Base-by-base conservation (phyloP, 179 eudicot species). In the Camellia oleifera region DNA sequence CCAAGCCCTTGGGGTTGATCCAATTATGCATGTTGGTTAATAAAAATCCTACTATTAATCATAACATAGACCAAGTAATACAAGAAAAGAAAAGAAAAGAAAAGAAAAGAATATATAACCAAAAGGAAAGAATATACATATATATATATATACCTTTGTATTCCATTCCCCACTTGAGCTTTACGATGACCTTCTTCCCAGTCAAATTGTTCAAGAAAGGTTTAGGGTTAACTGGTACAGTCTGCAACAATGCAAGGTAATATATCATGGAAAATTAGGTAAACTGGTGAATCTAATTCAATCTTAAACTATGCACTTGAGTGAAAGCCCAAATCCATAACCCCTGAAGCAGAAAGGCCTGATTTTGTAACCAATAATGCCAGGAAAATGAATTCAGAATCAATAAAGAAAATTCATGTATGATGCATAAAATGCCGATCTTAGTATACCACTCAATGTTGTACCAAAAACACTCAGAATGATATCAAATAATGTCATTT, bases 91-190 rank as follows among this genome's bases (percentile, higher is more conserved):
- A 20, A 20, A 20, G 23, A 20, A 20, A 20, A 20, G 23, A 20
- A 20, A 20, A 20, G 23, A 54, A 26, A 20, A 52, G 50, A 74
- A 58, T 2, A 11, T 17, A 20, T 20, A 20, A 20, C 23, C 23
- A 20, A 20, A 20, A 20, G 23, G 23, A 20, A 20, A 20, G 23
- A 20, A 20, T 20, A 20, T 20, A 20, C 23, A 20, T 20, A 4
- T 5, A 56, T 13, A 20, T 54, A 2, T 11, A 23, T 10, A 42
- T 86, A 91, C 94, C 94, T 89, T 91, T 91, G 83, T 91, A 91
- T 78, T 91, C 94, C 94, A 91, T 91, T 76, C 94, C 94, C 94
- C 94, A 91, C 82, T 91, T 91, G 82, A 91, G 79, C 74, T 91
- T 89, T 61, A 90, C 91, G 45, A 89, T 86, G 69, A 87, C 91